Conservation (phyloP, 768 basidiomycete genomes). For the Lyophyllum atratum region DNA sequence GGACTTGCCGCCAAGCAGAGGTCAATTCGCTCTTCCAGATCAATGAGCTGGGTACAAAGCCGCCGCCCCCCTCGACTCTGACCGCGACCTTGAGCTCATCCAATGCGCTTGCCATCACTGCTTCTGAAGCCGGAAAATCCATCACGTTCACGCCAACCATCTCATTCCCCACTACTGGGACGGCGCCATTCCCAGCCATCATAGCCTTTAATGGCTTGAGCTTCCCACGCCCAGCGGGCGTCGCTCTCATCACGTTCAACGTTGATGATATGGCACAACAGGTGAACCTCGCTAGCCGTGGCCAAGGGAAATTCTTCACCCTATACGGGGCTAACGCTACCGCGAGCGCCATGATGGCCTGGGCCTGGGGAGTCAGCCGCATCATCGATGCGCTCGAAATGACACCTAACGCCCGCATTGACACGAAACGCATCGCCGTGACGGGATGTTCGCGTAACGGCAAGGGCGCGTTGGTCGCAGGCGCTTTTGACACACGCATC, state of each 20-base stretch:
- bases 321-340: conserved; percentile 47
- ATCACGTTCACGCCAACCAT: conserved; percentile 51
- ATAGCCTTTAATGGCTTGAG: conserved; percentile 49
- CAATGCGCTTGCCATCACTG: conserved; percentile 47
- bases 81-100: conserved; percentile 43
- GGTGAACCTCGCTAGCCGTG: conserved; percentile 42
- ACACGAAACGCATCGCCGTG: conserved; percentile 47
- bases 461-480: conserved; percentile 58
- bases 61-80: conserved; percentile 42
- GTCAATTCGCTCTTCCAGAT: conserved; percentile 46
- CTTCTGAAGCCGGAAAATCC: conserved; percentile 39
- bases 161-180: conserved; percentile 38
- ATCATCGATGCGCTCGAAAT: conserved; percentile 60
- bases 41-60: conserved; percentile 53
- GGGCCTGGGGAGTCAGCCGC: conserved; percentile 60
- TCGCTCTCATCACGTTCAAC: conserved; percentile 48
- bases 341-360: conserved; percentile 56
- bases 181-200: conserved; percentile 48
- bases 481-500: conserved; percentile 57
- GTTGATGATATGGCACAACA: conserved; percentile 56
- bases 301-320: conserved; percentile 55
- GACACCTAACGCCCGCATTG: conserved; percentile 46
- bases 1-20: conserved; percentile 50
- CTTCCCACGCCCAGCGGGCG: conserved; percentile 33
- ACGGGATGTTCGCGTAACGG: conserved; percentile 62